These are phyloP conservation scores for Malassezia dermatis DNA, from an alignment of 1,284 basidiomycete species.

Conservation along the genomic window DNA sequence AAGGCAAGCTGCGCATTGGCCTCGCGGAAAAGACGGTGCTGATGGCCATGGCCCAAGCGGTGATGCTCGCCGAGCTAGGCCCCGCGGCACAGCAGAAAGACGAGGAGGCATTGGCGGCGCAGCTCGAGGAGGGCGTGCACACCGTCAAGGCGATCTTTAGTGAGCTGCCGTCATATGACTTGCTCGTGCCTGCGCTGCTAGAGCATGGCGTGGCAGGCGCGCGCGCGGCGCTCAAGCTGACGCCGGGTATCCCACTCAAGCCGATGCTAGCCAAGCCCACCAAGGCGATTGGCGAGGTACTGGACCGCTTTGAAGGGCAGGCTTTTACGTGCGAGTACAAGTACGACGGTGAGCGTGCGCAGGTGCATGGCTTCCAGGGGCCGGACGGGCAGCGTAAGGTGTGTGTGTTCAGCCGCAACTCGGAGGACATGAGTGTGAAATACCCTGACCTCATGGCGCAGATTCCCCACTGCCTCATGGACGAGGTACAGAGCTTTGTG, in stretches of 20 bases:
- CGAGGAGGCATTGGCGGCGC: constrained; percentile 61
- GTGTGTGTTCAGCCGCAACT: constrained; percentile 83
- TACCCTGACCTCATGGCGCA: constrained; percentile 95
- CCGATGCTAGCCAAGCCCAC: constrained; percentile 99
- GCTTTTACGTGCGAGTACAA: constrained; percentile 99
- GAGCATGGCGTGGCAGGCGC: constrained; percentile 66
- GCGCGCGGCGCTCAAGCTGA: constrained; percentile 70
- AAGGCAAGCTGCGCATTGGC: constrained; percentile 94
- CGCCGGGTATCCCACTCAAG: constrained; percentile 84
- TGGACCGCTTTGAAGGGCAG: constrained; percentile 91
- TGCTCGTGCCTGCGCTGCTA: constrained; percentile 83
- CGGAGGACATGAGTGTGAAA: constrained; percentile 98
- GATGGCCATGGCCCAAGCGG: constrained; percentile 38
- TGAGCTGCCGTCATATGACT: constrained; percentile 85
- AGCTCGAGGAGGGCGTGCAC: constrained; percentile 68
- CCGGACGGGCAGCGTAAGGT: constrained; percentile 51
- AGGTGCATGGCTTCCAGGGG: constrained; percentile 49
- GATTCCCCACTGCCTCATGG: constrained; percentile 58
- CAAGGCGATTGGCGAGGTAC: constrained; percentile 95
- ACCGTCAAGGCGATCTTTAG: constrained; percentile 86
- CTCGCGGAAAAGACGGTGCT: constrained; percentile 77
- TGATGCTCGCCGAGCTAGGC: constrained; percentile 30
- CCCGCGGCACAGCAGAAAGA: constrained; percentile 54
- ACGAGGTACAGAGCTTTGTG: constrained; percentile 72
- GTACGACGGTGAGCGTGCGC: constrained; percentile 96